Evolutionary conservation across 768 basidiomycete genomes (phyloP).

Genomic region (Obba rivulosa): DNA sequence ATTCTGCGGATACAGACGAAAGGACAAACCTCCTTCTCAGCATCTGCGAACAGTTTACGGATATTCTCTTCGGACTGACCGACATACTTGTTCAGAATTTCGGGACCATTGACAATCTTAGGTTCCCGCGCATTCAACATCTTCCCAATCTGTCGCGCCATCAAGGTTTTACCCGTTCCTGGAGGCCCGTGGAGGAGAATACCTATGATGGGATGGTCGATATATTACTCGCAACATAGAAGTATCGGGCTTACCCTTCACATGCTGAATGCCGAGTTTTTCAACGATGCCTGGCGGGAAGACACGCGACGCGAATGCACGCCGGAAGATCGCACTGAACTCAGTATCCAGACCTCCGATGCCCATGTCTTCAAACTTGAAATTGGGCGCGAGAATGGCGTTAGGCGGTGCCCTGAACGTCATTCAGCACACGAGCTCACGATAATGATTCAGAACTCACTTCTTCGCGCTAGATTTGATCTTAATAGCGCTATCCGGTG

Average conservation of each 20-base stretch:
- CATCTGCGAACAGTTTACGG: constrained; percentile 95
- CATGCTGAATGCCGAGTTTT: constrained; percentile 96
- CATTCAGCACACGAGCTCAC: background rate
- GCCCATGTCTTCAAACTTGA: constrained; percentile 99
- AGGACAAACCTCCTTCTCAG: constrained; percentile 82
- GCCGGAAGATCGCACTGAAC: constrained; percentile 94
- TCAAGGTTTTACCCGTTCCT: constrained; percentile 96
- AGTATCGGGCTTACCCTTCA: constrained; percentile 66
- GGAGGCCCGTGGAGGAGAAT: constrained; percentile 95
- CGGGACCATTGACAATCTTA: constrained; percentile 97
- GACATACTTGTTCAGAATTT: constrained; percentile 95
- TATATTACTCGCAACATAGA: background rate
- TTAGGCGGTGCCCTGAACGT: constrained; percentile 68
- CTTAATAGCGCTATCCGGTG: constrained; percentile 74
- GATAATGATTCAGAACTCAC: constrained; percentile 34
- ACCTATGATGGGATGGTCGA: constrained; percentile 39
- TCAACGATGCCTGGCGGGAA: constrained; percentile 96
- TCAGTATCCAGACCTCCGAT: constrained; percentile 96
- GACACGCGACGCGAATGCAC: constrained; percentile 97
- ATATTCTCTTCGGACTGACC: constrained; percentile 98
- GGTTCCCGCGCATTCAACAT: constrained; percentile 98
- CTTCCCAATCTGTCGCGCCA: constrained; percentile 98
- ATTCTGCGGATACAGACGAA: background rate
- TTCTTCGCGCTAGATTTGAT: constrained; percentile 90
- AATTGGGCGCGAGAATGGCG: constrained; percentile 94